Conservation (phyloP, 306 rosid genomes). For the Sechiopsis laciniata region DNA sequence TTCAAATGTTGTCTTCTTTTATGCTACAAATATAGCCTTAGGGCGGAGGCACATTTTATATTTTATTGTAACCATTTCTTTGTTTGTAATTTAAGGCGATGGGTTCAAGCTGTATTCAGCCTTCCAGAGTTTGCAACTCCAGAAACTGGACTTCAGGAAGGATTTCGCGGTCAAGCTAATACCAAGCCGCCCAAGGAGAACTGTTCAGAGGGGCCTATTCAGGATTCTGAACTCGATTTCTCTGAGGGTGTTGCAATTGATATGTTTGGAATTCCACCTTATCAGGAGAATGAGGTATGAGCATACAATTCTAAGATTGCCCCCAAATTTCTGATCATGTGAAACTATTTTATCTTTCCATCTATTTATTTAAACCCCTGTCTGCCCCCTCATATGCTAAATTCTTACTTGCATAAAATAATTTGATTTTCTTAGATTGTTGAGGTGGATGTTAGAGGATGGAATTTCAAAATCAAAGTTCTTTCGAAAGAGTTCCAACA, state of each 20-base stretch:
- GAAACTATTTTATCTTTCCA: background rate
- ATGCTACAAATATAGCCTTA: background rate
- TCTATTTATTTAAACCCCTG: background rate
- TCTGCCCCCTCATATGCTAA: background rate
- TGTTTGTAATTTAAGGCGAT: constrained; percentile 52
- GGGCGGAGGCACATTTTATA: background rate
- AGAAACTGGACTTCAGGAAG: constrained; percentile 28
- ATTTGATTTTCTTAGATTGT: constrained; percentile 32
- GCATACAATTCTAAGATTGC: background rate
- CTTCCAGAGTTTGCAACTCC: constrained; percentile 39
- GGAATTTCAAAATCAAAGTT: constrained; percentile 55
- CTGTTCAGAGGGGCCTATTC: constrained; percentile 22
- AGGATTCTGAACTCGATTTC: constrained; percentile 54
- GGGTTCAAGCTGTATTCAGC: constrained; percentile 84
- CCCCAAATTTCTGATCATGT: background rate
- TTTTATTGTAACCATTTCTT: constrained; percentile 6
- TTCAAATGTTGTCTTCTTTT: too few species aligned
- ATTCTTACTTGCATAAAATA: background rate
- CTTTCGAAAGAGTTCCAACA: constrained; percentile 76
- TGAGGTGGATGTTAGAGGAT: constrained; percentile 48
- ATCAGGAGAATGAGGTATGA: constrained; percentile 51
- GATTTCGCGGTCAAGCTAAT: constrained; percentile 26
- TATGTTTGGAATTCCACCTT: constrained; percentile 67
- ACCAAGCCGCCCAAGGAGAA: constrained; percentile 29
- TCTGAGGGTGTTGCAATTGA: constrained; percentile 71